Evolutionary conservation across 352 stramenopile genomes (phyloP).

Genomic region (Pythium monospermum): DNA sequence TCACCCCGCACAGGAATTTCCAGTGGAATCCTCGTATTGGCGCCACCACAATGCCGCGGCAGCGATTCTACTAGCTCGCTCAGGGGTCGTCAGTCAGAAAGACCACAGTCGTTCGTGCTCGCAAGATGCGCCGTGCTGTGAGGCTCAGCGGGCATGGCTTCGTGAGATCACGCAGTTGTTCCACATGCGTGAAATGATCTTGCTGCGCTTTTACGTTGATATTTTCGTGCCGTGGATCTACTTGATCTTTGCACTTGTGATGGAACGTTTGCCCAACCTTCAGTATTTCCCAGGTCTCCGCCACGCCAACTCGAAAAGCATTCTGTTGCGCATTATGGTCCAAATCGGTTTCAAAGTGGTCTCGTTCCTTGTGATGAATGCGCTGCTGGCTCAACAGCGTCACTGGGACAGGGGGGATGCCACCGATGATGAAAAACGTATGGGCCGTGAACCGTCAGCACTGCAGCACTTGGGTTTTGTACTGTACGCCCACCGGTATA

Average conservation of each 20-base stretch:
- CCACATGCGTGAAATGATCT: constrained; percentile 15
- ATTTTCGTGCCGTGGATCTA: constrained; percentile 13
- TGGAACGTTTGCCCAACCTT: background rate
- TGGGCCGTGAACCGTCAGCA: background rate
- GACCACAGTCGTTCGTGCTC: no score
- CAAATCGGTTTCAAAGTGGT: background rate
- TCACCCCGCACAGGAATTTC: background rate
- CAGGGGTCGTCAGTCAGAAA: background rate
- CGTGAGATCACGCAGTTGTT: constrained; percentile 5
- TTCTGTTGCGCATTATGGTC: background rate
- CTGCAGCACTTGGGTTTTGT: constrained; percentile 11
- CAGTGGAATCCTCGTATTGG: constrained; percentile 1
- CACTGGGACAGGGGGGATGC: no score
- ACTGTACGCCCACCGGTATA: background rate
- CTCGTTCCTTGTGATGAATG: background rate
- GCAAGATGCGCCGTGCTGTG: background rate
- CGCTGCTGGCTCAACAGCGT: background rate
- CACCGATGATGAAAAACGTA: no score
- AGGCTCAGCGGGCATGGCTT: background rate
- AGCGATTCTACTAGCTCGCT: background rate
- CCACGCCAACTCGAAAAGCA: background rate
- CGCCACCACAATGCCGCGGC: background rate
- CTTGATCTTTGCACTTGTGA: constrained; percentile 2
- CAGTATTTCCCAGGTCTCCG: constrained; percentile 1
- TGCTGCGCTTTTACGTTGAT: constrained; percentile 15